Base-by-base conservation (phyloP, 345 rosid species). In the Hibiscus mutabilis region DNA sequence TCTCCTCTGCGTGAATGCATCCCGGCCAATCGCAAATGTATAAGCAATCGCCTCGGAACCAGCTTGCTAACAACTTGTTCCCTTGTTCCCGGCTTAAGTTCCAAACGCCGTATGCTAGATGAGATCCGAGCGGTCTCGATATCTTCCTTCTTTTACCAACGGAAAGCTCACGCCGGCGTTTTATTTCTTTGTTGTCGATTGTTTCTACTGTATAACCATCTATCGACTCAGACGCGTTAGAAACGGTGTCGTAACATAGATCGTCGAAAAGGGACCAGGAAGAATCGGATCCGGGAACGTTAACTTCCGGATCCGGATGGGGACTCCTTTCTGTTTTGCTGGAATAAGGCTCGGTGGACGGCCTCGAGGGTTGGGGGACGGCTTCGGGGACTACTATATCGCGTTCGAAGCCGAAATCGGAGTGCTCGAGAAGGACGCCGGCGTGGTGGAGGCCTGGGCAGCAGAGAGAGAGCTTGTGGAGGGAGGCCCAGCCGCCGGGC, bases 11-110 rank as follows among this genome's bases (percentile, higher is more conserved):
- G 14, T 42, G 46, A 42, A 42, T 42, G 13, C 46, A 42, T 42
- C 99, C 99, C 0, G 99, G 99, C 99, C 97, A 89, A 69, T 95
- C 91, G 47, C 93, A 92, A 1, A 95, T 78, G 81, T 95, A 95
- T 22, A 95, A 69, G 71, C 84, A 85, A 77, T 95, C 97, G 5
- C 89, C 90, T 1, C 99, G 86, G 69, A 95, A 92, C 25, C 99
- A 81, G 77, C 99, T 90, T 3, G 97, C 97, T 0, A 95, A 83
- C 5, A 95, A 80, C 84, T 95, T 87, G 3, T 92, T 87, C 2
- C 99, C 99, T 72, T 87, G 97, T 57, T 90, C 97, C 13, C 97
- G 76, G 82, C 91, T 84, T 77, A 95, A 80, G 61, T 81, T 90
- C 97, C 97, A 82, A 1, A 75, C 81, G 4, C 92, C 91, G 0